Conservation (phyloP, 2,329 filamentous ascomycete species). For the Intubia oerlemansii region DNA sequence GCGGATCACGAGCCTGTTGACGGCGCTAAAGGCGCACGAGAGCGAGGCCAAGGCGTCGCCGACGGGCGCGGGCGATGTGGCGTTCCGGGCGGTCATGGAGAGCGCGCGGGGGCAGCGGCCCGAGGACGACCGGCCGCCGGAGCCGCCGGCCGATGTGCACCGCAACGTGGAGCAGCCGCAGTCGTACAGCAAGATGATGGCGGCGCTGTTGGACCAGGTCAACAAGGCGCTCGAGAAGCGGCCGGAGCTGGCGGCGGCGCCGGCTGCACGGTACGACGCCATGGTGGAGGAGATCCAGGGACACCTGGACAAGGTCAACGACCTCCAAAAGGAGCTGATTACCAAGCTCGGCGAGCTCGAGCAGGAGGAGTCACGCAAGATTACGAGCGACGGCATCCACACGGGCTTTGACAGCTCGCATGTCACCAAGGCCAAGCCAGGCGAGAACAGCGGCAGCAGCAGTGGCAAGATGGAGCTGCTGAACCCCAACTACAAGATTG, state of each 20-base stretch:
- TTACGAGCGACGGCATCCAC: constrained; percentile 77
- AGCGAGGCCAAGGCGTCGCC: constrained; percentile 32
- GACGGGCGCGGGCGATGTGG: constrained; percentile 41
- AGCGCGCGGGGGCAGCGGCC: constrained; percentile 41
- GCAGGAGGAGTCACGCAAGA: constrained; percentile 69
- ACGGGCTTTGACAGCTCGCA: constrained; percentile 80
- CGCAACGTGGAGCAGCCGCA: constrained; percentile 51
- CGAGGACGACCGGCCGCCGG: constrained; percentile 53
- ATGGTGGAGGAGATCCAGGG: constrained; percentile 61
- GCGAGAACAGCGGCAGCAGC: constrained; percentile 20
- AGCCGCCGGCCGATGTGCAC: constrained; percentile 61
- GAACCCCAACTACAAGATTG: constrained; percentile 38
- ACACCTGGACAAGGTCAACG: constrained; percentile 58
- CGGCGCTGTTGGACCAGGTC: constrained; percentile 82
- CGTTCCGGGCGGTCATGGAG: constrained; percentile 81
- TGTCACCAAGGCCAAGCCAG: constrained; percentile 37
- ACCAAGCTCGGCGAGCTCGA: constrained; percentile 62
- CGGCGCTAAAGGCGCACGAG: constrained; percentile 52
- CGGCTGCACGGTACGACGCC: constrained; percentile 42
- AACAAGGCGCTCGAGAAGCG: constrained; percentile 59
- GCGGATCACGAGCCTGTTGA: constrained; percentile 63
- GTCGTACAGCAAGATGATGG: constrained; percentile 94
- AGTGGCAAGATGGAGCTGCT: constrained; percentile 46
- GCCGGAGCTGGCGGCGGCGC: not conserved
- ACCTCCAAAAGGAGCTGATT: constrained; percentile 54